Conservation (phyloP, 1,284 basidiomycete genomes). For the Leccinum fuscescens region DNA sequence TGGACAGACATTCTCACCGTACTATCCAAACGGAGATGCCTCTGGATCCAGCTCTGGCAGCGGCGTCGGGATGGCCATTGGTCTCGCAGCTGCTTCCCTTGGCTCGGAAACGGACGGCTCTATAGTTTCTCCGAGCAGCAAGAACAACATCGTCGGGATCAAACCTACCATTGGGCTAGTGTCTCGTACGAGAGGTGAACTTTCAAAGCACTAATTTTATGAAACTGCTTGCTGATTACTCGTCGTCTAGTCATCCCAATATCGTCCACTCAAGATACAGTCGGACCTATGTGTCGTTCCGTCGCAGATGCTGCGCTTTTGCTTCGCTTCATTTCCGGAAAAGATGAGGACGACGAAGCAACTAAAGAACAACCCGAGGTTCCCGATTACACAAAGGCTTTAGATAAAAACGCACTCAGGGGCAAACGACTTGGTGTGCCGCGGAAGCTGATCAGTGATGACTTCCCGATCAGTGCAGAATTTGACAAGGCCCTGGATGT, state of each 20-base stretch:
- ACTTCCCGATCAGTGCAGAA: constrained; percentile 17
- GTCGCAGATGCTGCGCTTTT: constrained; percentile 47
- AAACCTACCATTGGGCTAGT: constrained; percentile 54
- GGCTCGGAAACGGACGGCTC: constrained; percentile 54
- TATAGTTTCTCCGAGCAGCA: constrained; percentile 42
- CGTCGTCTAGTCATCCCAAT: constrained; percentile 45
- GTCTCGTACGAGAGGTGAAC: constrained; percentile 45
- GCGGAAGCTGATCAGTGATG: constrained; percentile 25
- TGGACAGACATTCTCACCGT: constrained; percentile 50
- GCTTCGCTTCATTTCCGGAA: constrained; percentile 44
- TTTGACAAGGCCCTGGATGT: constrained; percentile 41
- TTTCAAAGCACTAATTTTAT: not conserved
- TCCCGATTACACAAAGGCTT: constrained; percentile 41
- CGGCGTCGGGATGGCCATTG: constrained; percentile 47
- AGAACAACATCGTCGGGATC: constrained; percentile 49
- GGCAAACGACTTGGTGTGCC: constrained; percentile 45
- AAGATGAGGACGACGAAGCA: constrained; percentile 44
- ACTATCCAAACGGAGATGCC: constrained; percentile 48
- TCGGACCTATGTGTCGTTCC: constrained; percentile 48
- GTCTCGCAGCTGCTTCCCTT: constrained; percentile 48
- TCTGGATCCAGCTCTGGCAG: constrained; percentile 54
- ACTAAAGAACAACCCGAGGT: constrained; percentile 43
- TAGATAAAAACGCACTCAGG: constrained; percentile 36
- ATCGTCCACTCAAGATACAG: constrained; percentile 49
- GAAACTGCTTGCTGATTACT: not conserved